Percentiles rank a stretch among this genome's conserved stretches.
Conservation (phyloP, 352 stramenopile genomes). For the Aphanomyces astaci region DNA sequence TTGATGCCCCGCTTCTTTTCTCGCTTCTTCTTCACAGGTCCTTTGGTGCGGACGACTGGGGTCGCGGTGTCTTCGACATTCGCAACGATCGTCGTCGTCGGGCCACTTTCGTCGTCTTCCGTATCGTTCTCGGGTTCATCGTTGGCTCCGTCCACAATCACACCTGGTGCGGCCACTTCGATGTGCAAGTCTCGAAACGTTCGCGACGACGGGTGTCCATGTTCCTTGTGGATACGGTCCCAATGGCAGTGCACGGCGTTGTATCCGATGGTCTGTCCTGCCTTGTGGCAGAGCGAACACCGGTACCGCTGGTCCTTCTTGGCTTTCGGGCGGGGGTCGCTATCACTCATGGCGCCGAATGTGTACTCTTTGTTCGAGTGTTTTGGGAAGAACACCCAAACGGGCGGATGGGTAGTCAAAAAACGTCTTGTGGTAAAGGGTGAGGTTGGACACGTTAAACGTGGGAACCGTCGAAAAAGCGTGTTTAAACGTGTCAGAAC, state of each 20-base stretch:
- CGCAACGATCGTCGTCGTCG: not conserved
- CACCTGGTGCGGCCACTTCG: not conserved
- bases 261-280: slow-evolving; percentile 6
- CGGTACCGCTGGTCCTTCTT: slow-evolving; percentile 10
- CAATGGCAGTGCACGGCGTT: slow-evolving; percentile 9
- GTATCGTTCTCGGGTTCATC: not conserved
- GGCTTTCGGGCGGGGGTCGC: not conserved
- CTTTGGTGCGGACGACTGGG: not conserved
- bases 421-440: not conserved
- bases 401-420: not conserved
- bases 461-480: not conserved
- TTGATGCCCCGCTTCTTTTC: slow-evolving; percentile 4
- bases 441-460: not conserved
- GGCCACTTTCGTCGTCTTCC: not conserved
- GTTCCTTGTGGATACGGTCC: slow-evolving; percentile 10
- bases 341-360: not conserved
- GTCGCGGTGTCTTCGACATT: not conserved
- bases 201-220: slow-evolving; percentile 6
- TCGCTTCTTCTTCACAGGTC: not conserved
- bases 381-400: not conserved
- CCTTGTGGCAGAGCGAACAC: slow-evolving; percentile 6
- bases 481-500: slow-evolving; percentile 1
- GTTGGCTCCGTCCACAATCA: not conserved
- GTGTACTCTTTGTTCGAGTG: slow-evolving; percentile 11
- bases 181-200: slow-evolving; percentile 3